These are phyloP conservation scores for Amanita jacksonii DNA, from an alignment of 768 basidiomycete species.

Conservation along the genomic window DNA sequence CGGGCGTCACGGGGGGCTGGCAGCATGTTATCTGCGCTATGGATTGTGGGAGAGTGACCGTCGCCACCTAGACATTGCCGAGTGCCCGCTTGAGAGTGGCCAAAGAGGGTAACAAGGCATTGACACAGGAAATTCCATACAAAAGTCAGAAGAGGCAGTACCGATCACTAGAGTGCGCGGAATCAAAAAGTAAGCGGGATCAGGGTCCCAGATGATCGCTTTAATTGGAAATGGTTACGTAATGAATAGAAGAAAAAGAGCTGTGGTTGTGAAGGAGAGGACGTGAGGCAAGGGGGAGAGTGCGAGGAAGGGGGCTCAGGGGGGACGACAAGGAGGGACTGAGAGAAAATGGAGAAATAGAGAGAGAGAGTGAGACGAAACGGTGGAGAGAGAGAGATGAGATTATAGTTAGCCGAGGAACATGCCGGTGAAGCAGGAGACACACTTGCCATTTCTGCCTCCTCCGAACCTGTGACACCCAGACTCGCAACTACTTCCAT, in stretches of 20 bases:
- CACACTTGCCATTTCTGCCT: slow-evolving; percentile 15
- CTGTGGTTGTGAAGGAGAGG: neutral
- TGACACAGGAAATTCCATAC: no score
- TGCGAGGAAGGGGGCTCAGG: neutral
- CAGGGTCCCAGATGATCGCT: slow-evolving; percentile 12
- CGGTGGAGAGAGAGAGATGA: no score
- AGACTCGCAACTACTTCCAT: slow-evolving; percentile 23
- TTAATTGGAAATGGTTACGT: slow-evolving; percentile 13
- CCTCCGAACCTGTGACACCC: slow-evolving; percentile 22
- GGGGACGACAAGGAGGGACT: slow-evolving; percentile 3
- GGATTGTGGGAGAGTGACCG: no score
- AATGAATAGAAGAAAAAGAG: slow-evolving; percentile 5
- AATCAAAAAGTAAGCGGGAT: slow-evolving; percentile 13
- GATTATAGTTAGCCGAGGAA: no score
- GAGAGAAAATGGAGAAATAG: neutral
- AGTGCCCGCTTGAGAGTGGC: no score
- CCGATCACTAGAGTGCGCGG: no score
- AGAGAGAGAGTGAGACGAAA: slow-evolving; percentile 2
- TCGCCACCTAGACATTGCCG: no score
- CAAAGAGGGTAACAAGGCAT: no score
- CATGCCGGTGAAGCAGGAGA: neutral
- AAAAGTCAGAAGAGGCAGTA: no score
- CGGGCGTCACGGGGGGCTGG: no score
- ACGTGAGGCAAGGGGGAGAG: neutral
- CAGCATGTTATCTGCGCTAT: no score